Conservation (phyloP, 139 green algal species). For the Picochlorum sp. region DNA sequence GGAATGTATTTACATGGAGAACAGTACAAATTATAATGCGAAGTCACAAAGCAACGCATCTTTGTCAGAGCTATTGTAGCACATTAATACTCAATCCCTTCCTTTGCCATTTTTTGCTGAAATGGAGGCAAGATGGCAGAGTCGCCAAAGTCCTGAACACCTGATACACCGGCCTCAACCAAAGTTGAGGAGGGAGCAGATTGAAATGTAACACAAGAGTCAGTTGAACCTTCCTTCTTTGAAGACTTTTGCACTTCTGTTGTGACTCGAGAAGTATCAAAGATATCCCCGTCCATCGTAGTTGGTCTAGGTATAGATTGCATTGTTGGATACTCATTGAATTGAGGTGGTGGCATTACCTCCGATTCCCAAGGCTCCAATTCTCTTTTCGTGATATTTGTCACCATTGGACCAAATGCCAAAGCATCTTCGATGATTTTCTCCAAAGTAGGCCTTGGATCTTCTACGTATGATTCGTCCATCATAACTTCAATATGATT, state of each 20-base stretch:
- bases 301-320: too few relatives aligned
- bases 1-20: neutral
- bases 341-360: too few relatives aligned
- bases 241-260: too few relatives aligned
- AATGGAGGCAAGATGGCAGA: neutral
- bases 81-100: slow-evolving; percentile 1
- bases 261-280: too few relatives aligned
- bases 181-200: neutral
- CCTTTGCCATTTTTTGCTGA: neutral
- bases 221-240: too few relatives aligned
- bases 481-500: slow-evolving; percentile 16
- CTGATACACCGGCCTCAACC: neutral
- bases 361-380: neutral
- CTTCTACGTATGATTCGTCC: slow-evolving; percentile 16
- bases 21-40: neutral
- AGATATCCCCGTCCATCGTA: too few relatives aligned
- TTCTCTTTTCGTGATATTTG: slow-evolving; percentile 1
- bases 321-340: too few relatives aligned
- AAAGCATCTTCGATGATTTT: slow-evolving; percentile 1
- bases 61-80: neutral
- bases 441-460: slow-evolving; percentile 17
- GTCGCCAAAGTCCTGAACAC: neutral
- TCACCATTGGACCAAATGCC: slow-evolving; percentile 16
- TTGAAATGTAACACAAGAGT: too few relatives aligned
- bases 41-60: neutral